Conservation (phyloP, 148 eudicot genomes). For the Heliamphora exappendiculata region DNA sequence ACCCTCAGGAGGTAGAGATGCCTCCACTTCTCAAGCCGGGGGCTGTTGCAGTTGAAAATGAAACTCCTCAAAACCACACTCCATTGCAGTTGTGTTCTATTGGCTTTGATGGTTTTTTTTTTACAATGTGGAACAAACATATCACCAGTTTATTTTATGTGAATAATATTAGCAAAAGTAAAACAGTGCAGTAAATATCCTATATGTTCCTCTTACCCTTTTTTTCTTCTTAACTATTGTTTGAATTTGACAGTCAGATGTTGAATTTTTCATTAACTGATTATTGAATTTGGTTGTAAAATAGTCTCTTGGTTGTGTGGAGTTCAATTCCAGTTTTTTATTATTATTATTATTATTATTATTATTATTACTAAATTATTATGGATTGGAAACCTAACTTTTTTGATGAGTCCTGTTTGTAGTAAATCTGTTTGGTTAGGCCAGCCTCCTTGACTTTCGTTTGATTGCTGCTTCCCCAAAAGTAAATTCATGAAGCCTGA, state of each 20-base stretch:
- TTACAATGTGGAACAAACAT: not conserved
- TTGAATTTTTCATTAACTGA: no score
- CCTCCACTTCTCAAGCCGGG: conserved; percentile 62
- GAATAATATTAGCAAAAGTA: not conserved
- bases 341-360: no score
- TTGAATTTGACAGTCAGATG: not conserved
- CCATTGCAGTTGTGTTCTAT: no score
- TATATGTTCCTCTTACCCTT: not conserved
- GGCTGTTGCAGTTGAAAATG: conserved; percentile 54
- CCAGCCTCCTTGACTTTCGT: no score
- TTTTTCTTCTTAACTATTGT: not conserved
- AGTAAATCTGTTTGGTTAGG: no score
- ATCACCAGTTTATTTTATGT: not conserved
- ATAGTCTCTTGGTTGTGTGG: no score
- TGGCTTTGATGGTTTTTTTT: not conserved
- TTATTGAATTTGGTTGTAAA: not conserved
- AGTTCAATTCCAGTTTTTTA: no score
- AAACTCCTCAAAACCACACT: not conserved
- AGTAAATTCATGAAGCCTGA: no score
- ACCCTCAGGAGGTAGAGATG: conserved; percentile 67
- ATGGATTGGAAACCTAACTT: no score
- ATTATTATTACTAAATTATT: no score
- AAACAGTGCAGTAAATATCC: conserved; percentile 6
- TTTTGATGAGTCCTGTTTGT: no score
- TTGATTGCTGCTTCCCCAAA: no score